A percentile compares a stretch with the other conserved stretches of the same genome.
Evolutionary conservation across 768 basidiomycete species (phyloP).

Genomic region (Lentinula detonsa): DNA sequence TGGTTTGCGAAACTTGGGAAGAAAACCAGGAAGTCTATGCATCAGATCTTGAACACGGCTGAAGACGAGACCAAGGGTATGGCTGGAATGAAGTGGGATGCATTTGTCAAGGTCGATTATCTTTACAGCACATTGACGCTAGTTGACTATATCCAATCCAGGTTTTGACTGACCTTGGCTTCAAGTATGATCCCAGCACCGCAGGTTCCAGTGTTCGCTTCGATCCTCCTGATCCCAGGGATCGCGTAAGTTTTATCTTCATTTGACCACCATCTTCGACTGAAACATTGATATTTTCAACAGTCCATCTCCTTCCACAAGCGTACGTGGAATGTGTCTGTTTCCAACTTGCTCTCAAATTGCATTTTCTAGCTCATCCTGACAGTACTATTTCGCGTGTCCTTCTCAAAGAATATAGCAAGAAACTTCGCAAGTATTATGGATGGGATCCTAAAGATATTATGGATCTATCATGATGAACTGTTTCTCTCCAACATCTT

Average conservation of each 20-base stretch:
- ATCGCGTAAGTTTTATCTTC: constrained; percentile 29
- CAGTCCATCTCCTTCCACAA: constrained; percentile 76
- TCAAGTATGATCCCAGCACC: constrained; percentile 64
- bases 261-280: not conserved
- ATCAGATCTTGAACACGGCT: constrained; percentile 53
- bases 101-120: constrained; percentile 58
- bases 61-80: constrained; percentile 50
- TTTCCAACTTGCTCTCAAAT: constrained; percentile 1
- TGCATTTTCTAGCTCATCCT: constrained; percentile 54
- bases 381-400: constrained; percentile 54
- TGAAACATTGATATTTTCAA: not conserved
- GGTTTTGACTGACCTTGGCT: constrained; percentile 79
- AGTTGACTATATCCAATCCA: constrained; percentile 16
- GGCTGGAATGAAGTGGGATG: constrained; percentile 71
- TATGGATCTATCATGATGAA: constrained; percentile 9
- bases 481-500: not conserved
- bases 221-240: constrained; percentile 56
- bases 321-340: constrained; percentile 38
- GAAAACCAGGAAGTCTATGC: constrained; percentile 55
- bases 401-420: constrained; percentile 47
- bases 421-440: constrained; percentile 54
- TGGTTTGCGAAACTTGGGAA: constrained; percentile 56
- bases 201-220: constrained; percentile 83
- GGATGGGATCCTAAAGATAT: constrained; percentile 57
- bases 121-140: not conserved